Base-by-base conservation (phyloP, 2,329 filamentous ascomycete genomes). In the Sclerotinia sclerotiorum region DNA sequence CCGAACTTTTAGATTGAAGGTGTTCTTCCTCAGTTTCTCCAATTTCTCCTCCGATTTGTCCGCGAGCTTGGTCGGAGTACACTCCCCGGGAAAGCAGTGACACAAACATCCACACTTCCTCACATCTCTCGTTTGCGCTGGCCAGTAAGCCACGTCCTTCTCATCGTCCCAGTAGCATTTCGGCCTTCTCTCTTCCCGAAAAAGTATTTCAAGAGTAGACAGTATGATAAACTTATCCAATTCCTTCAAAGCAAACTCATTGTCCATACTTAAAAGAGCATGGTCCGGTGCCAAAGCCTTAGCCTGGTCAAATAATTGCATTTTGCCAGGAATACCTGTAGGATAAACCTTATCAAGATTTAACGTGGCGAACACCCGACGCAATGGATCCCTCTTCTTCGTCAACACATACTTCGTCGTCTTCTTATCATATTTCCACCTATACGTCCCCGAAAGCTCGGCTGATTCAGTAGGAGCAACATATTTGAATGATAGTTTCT, bases 401-500 rank as follows among this genome's bases (percentile, higher is more conserved):
- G 6, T 49, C n/a, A 62, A 32, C 8, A 49, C 0, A 32, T 62
- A 35, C n/a, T 35, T 21, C 19, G 17, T 35, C 21, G 27, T 49
- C 27, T 3, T 49, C 35, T 35, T 49, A 21, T 62, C 15, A 13
- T 62, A 62, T 49, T 49, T 35, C 58, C 44, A 62, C 29, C 13
- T 49, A 11, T 62, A 49, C 17, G 48, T 24, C 11, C 58, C 58
- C 1, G 44, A 49, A 10, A 62, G 29, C 32, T 35, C 44, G 42
- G 21, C 24, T 27, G 24, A 32, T 21, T 29, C 11, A 32, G 13
- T 27, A 24, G 55, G n/a, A n/a, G 57, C 42, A 60, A 29, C 7
- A 48, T 60, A 60, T 13, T 60, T 48, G 27, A 60, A 60, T 19
- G 42, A 60, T 46, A 60, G 11, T 46, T 27, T 46, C 24, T 60